Evolutionary conservation across 75 land plant species (phyloP).

Genomic region (Chamaecyparis obtusa): DNA sequence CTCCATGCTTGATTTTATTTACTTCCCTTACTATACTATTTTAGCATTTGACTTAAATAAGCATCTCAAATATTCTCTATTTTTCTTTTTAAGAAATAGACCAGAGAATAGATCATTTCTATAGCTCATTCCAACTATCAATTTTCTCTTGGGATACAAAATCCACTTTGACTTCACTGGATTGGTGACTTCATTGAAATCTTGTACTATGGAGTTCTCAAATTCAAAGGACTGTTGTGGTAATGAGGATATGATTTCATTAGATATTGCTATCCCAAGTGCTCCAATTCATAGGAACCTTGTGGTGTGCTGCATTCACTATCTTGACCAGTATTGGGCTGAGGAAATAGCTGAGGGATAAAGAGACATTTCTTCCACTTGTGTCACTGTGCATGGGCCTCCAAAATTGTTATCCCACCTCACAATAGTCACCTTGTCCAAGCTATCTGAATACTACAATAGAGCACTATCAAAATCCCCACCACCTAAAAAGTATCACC

Average conservation of each 20-base stretch:
- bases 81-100: too few species aligned
- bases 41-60: too few species aligned
- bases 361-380: constrained; percentile 27
- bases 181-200: neutral
- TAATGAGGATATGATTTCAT: neutral
- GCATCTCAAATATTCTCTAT: too few species aligned
- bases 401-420: neutral
- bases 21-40: too few species aligned
- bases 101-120: neutral
- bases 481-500: too few species aligned
- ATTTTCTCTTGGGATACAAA: neutral
- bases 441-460: too few species aligned
- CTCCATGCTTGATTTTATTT: too few species aligned
- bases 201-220: neutral
- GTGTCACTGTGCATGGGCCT: neutral
- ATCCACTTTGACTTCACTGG: too few species aligned
- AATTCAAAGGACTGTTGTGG: neutral
- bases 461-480: too few species aligned
- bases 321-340: constrained; percentile 30
- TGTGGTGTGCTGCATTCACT: constrained; percentile 14
- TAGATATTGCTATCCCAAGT: too few species aligned
- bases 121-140: neutral
- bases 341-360: constrained; percentile 29
- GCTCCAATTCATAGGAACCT: too few species aligned
- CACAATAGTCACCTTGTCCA: neutral